Evolutionary conservation across 2,329 filamentous ascomycete genomes (phyloP).

Genomic region (Sordariomycetes sp.): DNA sequence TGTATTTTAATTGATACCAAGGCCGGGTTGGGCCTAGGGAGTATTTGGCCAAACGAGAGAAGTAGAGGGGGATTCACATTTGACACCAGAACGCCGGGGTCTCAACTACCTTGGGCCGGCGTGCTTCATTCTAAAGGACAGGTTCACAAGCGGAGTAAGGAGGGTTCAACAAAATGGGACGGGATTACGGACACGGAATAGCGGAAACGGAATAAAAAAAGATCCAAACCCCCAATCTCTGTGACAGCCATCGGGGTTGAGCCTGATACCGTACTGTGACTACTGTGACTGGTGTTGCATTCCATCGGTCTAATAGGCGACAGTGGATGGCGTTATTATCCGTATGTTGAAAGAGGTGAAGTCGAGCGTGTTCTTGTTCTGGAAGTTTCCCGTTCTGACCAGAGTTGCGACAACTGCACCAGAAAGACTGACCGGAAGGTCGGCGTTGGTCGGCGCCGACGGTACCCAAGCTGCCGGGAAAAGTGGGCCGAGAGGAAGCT

Average conservation of each 20-base stretch:
- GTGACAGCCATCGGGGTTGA: neutral
- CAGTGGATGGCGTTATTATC: neutral
- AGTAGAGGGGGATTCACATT: constrained; percentile 85
- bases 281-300: too few relatives aligned
- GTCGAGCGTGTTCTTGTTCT: neutral
- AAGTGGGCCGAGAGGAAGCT: neutral
- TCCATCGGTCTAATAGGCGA: too few relatives aligned
- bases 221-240: neutral
- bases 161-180: constrained; percentile 1
- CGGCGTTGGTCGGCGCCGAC: neutral
- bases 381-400: too few relatives aligned
- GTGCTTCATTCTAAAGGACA: constrained; percentile 1
- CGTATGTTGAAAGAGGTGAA: neutral
- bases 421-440: neutral
- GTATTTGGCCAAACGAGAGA: constrained; percentile 40
- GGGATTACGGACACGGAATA: neutral
- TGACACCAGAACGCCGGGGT: constrained; percentile 66
- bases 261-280: neutral
- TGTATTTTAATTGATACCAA: neutral
- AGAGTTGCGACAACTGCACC: neutral
- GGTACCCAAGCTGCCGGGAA: neutral
- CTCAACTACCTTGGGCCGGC: constrained; percentile 6
- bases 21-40: neutral
- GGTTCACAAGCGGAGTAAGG: constrained; percentile 1
- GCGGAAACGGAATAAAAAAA: neutral